Evolutionary conservation across 1,284 basidiomycete genomes (phyloP).

Genomic region (Ustilago nuda): DNA sequence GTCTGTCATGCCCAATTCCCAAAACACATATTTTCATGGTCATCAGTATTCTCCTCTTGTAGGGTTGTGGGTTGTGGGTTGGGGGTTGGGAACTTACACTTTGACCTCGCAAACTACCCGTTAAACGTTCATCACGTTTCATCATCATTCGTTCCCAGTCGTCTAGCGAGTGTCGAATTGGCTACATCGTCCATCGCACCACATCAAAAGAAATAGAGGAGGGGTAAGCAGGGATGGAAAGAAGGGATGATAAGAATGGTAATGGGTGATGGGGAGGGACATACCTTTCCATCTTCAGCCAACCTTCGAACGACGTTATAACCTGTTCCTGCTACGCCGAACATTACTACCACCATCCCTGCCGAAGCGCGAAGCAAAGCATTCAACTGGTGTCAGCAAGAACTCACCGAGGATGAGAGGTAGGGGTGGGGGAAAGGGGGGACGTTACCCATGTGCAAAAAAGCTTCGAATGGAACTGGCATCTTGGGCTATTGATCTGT

Average conservation of each 20-base stretch:
- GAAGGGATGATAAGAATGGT: no score
- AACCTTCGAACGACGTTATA: slow-evolving; percentile 62
- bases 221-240: not conserved
- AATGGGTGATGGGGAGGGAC: slow-evolving; percentile 1
- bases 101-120: slow-evolving; percentile 66
- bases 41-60: not conserved
- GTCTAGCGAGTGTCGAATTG: slow-evolving; percentile 65
- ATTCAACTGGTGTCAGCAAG: not conserved
- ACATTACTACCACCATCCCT: slow-evolving; percentile 67
- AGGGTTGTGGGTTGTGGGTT: not conserved
- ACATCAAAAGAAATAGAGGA: not conserved
- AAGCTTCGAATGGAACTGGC: slow-evolving; percentile 68
- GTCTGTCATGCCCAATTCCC: slow-evolving; percentile 26
- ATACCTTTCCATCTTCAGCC: slow-evolving; percentile 68
- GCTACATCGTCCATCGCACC: slow-evolving; percentile 27
- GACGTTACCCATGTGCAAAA: slow-evolving; percentile 65
- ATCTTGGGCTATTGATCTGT: slow-evolving; percentile 27
- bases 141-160: slow-evolving; percentile 69
- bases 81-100: slow-evolving; percentile 52
- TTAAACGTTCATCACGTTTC: slow-evolving; percentile 66
- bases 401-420: not conserved
- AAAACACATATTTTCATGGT: not conserved
- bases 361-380: not conserved
- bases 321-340: slow-evolving; percentile 68
- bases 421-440: not conserved